Percentiles rank a stretch among this genome's conserved stretches.
Evolutionary conservation across 768 basidiomycete genomes (phyloP).

Genomic region (Naganishia vaughanmartiniae): DNA sequence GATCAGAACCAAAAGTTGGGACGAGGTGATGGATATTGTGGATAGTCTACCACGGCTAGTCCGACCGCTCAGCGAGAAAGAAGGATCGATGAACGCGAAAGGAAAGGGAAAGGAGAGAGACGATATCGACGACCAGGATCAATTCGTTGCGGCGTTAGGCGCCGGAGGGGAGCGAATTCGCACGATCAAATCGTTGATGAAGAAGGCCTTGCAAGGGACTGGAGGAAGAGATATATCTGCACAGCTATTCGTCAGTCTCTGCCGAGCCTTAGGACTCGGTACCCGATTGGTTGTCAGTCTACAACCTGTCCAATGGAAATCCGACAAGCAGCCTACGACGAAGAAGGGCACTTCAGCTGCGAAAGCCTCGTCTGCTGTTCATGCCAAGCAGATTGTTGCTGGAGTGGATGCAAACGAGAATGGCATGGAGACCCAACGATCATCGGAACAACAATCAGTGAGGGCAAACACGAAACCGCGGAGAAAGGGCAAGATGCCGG

Average conservation of each 20-base stretch:
- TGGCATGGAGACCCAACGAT: neutral
- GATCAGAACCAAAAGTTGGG: slow-evolving; percentile 71
- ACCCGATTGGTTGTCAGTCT: slow-evolving; percentile 83
- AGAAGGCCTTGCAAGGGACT: slow-evolving; percentile 74
- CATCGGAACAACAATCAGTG: neutral
- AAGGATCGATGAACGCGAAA: slow-evolving; percentile 50
- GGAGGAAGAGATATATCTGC: slow-evolving; percentile 84
- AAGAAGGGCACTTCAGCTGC: slow-evolving; percentile 34
- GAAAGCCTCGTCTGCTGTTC: neutral
- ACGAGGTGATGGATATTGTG: slow-evolving; percentile 60
- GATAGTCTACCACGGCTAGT: slow-evolving; percentile 43
- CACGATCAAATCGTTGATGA: slow-evolving; percentile 84
- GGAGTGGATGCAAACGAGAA: slow-evolving; percentile 7
- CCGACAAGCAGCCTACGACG: slow-evolving; percentile 44
- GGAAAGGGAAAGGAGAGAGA: slow-evolving; percentile 33
- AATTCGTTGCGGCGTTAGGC: slow-evolving; percentile 39
- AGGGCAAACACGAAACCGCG: slow-evolving; percentile 10
- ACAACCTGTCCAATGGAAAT: slow-evolving; percentile 89
- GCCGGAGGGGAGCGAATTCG: slow-evolving; percentile 67
- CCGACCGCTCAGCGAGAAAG: slow-evolving; percentile 39
- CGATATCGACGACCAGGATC: slow-evolving; percentile 51
- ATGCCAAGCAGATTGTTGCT: slow-evolving; percentile 34
- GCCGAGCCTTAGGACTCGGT: slow-evolving; percentile 80
- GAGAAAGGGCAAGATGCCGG: slow-evolving; percentile 37
- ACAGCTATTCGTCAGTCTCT: slow-evolving; percentile 85